Conservation (phyloP, 2,329 filamentous ascomycete species). For the Clonostachys chloroleuca region DNA sequence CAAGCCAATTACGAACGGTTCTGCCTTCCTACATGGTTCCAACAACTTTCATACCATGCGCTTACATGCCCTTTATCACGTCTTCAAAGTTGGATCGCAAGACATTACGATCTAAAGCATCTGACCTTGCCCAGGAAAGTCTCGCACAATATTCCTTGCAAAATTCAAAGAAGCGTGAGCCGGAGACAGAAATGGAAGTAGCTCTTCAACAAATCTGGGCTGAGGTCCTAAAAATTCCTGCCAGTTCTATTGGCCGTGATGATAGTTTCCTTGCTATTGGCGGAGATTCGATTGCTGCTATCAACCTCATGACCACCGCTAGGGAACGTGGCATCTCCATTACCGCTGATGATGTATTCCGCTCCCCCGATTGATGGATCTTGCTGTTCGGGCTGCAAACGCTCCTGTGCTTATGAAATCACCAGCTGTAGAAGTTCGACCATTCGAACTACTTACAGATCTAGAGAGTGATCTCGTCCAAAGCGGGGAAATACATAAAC, state of each 20-base stretch:
- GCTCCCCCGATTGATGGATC: neutral
- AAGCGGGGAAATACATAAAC: neutral
- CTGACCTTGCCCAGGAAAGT: constrained; percentile 4
- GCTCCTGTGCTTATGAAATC: neutral
- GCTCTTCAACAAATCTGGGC: constrained; percentile 24
- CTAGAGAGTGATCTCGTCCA: neutral
- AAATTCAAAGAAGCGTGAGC: constrained; percentile 9
- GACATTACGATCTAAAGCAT: constrained; percentile 1
- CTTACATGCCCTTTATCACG: constrained; percentile 9
- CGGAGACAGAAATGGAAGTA: constrained; percentile 12
- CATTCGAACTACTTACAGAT: neutral
- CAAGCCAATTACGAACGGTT: constrained; percentile 3
- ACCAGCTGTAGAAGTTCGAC: constrained; percentile 2
- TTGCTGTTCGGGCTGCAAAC: neutral
- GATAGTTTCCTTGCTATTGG: constrained; percentile 8
- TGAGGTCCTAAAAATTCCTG: constrained; percentile 1
- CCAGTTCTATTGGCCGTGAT: constrained; percentile 2
- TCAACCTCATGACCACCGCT: constrained; percentile 3
- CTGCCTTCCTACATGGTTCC: constrained; percentile 12
- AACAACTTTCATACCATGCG: constrained; percentile 9
- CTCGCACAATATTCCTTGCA: constrained; percentile 13
- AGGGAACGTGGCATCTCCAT: neutral
- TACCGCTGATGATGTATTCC: constrained; percentile 1
- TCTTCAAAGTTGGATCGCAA: constrained; percentile 9
- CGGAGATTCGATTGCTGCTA: constrained; percentile 10